Percentiles rank a stretch among this genome's conserved stretches.
These are phyloP conservation scores for Monosporozyma yasuniensis DNA, from an alignment of 805 yeast species.

Conservation along the genomic window DNA sequence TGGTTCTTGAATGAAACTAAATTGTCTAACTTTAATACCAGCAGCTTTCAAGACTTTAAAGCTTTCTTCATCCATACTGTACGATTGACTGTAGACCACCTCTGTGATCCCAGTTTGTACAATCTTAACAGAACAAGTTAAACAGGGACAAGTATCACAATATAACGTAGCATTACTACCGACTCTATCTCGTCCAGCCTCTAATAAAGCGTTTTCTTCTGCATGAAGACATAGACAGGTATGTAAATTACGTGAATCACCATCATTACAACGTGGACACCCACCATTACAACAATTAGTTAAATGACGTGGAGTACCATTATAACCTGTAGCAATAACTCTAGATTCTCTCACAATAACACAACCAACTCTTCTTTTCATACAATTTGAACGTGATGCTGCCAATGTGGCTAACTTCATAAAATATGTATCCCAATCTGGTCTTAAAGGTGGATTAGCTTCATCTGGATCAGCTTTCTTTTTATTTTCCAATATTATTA, in stretches of 20 bases:
- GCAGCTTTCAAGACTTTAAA: slow-evolving; percentile 66
- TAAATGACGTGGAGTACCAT: slow-evolving; percentile 90
- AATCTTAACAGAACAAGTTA: slow-evolving; percentile 91
- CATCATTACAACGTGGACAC: slow-evolving; percentile 78
- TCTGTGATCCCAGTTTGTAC: slow-evolving; percentile 87
- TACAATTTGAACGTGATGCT: slow-evolving; percentile 86
- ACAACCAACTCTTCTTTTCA: slow-evolving; percentile 96
- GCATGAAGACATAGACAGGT: slow-evolving; percentile 95
- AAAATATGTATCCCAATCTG: slow-evolving; percentile 94
- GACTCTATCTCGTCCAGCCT: slow-evolving; percentile 85
- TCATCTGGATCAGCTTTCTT: slow-evolving; percentile 9
- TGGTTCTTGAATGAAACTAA: slow-evolving; percentile 26
- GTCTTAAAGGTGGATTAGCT: slow-evolving; percentile 41
- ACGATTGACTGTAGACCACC: slow-evolving; percentile 87
- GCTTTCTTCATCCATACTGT: slow-evolving; percentile 82
- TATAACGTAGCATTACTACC: slow-evolving; percentile 58
- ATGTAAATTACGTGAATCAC: slow-evolving; percentile 55
- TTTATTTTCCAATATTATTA: slow-evolving; percentile 10
- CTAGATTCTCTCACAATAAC: slow-evolving; percentile 80
- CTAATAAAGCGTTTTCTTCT: slow-evolving; percentile 91
- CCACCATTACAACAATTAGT: slow-evolving; percentile 94
- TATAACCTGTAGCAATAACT: slow-evolving; percentile 93
- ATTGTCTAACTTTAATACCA: slow-evolving; percentile 62
- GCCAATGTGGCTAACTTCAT: slow-evolving; percentile 92
- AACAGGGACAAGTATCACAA: slow-evolving; percentile 95